Conservation (phyloP, 2,329 filamentous ascomycete genomes). For the Hymenoscyphus occultus region DNA sequence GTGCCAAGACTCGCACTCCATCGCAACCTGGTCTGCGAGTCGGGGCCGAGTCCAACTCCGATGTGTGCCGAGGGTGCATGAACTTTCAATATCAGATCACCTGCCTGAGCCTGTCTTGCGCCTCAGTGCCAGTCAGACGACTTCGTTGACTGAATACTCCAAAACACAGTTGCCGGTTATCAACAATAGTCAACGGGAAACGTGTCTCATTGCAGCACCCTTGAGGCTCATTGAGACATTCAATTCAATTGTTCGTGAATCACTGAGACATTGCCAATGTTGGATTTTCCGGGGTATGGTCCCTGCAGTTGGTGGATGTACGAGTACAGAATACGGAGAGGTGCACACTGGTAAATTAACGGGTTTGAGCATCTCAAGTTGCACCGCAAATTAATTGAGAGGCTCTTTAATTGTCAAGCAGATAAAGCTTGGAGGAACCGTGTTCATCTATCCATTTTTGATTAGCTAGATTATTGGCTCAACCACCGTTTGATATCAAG, state of each 20-base stretch:
- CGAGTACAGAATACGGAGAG: neutral
- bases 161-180: neutral
- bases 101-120: neutral
- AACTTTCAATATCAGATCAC: neutral
- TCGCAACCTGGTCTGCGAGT: no score
- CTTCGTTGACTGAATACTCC: neutral
- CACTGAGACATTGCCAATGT: neutral
- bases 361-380: neutral
- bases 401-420: neutral
- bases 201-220: neutral
- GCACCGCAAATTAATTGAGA: neutral
- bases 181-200: neutral
- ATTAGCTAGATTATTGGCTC: neutral
- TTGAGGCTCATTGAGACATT: neutral
- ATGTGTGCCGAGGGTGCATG: neutral
- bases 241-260: neutral
- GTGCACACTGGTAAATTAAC: neutral
- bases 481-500: neutral
- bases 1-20: no score
- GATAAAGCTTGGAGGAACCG: neutral
- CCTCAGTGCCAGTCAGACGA: neutral
- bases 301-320: no score
- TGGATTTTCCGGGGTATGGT: neutral
- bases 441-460: neutral
- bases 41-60: neutral